Evolutionary conservation across 768 basidiomycete genomes (phyloP).

Genomic region (Pisolithus marmoratus): DNA sequence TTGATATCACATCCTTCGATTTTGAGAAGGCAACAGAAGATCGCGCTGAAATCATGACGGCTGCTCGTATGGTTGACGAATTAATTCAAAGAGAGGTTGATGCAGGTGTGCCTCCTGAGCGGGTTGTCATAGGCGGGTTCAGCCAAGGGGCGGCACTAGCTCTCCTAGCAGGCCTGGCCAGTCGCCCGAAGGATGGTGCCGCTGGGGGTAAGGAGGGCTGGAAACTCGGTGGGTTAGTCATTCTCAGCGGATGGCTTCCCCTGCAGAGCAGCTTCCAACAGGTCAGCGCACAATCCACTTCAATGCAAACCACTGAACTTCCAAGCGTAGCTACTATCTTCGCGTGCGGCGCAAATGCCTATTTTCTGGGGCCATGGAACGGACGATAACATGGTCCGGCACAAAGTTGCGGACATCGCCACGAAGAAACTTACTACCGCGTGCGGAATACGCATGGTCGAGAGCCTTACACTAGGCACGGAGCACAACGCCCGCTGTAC

Average conservation of each 20-base stretch:
- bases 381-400: slow-evolving; percentile 67
- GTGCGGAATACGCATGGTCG: slow-evolving; percentile 42
- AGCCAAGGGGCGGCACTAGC: slow-evolving; percentile 81
- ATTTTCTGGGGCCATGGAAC: slow-evolving; percentile 87
- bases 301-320: slow-evolving; percentile 1
- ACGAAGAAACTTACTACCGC: slow-evolving; percentile 48
- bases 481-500: slow-evolving; percentile 8
- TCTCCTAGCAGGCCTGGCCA: slow-evolving; percentile 59
- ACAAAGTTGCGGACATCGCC: slow-evolving; percentile 48
- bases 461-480: slow-evolving; percentile 30
- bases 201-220: slow-evolving; percentile 36
- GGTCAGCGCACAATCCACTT: slow-evolving; percentile 35
- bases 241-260: slow-evolving; percentile 78
- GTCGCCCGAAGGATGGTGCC: slow-evolving; percentile 19
- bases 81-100: slow-evolving; percentile 74
- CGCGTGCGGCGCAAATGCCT: slow-evolving; percentile 56
- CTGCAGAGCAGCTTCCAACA: slow-evolving; percentile 58
- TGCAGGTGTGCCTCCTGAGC: slow-evolving; percentile 56
- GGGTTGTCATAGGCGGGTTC: slow-evolving; percentile 86
- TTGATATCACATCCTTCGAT: slow-evolving; percentile 68
- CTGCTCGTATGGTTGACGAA: slow-evolving; percentile 54
- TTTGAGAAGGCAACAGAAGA: slow-evolving; percentile 58
- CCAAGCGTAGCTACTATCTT: slow-evolving; percentile 49
- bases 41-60: slow-evolving; percentile 49
- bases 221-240: slow-evolving; percentile 65